These are phyloP conservation scores for Xylariaceae sp. DNA, from an alignment of 2,329 filamentous ascomycete genomes.

Conservation along the genomic window DNA sequence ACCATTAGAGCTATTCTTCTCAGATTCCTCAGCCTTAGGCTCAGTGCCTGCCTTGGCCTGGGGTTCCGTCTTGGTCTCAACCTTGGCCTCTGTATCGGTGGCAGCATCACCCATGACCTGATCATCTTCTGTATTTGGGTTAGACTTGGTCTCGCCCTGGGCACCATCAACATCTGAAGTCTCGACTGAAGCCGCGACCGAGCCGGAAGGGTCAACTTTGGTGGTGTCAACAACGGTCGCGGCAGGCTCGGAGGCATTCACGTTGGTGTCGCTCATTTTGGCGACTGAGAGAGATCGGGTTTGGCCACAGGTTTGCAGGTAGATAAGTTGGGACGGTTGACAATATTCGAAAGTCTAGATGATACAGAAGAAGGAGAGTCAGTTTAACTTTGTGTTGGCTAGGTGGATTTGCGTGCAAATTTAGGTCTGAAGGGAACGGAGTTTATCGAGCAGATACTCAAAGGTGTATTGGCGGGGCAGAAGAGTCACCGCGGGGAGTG, in stretches of 20 bases:
- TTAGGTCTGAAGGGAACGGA: too few species aligned
- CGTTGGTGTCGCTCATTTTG: conserved; percentile 32
- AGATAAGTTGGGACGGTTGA: too few species aligned
- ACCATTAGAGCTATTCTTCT: not conserved
- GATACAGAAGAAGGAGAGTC: conserved; percentile 1
- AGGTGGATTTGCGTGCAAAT: too few species aligned
- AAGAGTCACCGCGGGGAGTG: conserved; percentile 13
- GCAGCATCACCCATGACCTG: not conserved
- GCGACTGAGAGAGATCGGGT: conserved; percentile 1
- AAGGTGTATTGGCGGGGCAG: conserved; percentile 10
- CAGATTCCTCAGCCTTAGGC: conserved; percentile 6
- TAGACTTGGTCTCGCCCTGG: conserved; percentile 2
- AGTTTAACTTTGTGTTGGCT: too few species aligned
- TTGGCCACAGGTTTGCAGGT: too few species aligned
- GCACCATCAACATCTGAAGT: not conserved
- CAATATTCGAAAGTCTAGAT: too few species aligned
- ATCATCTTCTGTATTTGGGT: not conserved
- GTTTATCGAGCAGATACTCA: too few species aligned
- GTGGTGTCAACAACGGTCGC: not conserved
- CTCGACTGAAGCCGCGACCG: not conserved
- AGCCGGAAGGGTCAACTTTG: too few species aligned
- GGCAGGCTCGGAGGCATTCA: conserved; percentile 28
- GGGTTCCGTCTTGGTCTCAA: conserved; percentile 4
- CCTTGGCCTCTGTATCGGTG: not conserved
- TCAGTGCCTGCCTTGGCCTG: conserved; percentile 4